These are phyloP conservation scores for Cercophora newfieldiana DNA, from an alignment of 495 filamentous ascomycete genomes.

Conservation along the genomic window DNA sequence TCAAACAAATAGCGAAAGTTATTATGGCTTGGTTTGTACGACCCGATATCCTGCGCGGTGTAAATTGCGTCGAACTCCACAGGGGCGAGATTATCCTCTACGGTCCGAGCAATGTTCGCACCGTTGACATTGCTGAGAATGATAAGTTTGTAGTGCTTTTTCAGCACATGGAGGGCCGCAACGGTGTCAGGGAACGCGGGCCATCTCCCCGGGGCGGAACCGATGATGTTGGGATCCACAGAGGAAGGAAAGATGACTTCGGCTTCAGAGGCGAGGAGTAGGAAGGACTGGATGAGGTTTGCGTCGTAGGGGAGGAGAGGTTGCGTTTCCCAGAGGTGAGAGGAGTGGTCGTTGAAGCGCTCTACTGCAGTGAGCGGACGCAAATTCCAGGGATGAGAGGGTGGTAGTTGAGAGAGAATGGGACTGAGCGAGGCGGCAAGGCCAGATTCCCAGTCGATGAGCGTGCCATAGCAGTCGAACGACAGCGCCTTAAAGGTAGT, in stretches of 20 bases:
- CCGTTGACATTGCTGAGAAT: constrained; percentile 73
- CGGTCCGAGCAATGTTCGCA: constrained; percentile 57
- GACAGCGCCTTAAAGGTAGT: constrained; percentile 52
- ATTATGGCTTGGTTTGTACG: constrained; percentile 66
- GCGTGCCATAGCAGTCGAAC: constrained; percentile 84
- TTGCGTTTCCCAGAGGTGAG: constrained; percentile 45
- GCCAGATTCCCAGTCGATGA: constrained; percentile 71
- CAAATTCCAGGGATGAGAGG: constrained; percentile 44
- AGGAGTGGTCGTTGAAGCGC: constrained; percentile 34
- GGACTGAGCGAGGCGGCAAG: constrained; percentile 37
- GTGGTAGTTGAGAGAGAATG: constrained; percentile 42
- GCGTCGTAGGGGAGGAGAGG: constrained; percentile 58
- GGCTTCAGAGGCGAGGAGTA: constrained; percentile 44
- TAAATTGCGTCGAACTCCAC: constrained; percentile 65
- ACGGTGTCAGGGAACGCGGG: constrained; percentile 65
- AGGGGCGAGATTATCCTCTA: constrained; percentile 43
- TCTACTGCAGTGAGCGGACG: constrained; percentile 33
- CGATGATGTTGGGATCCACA: constrained; percentile 44
- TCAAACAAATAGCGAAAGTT: constrained; percentile 70
- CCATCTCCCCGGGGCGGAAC: constrained; percentile 60
- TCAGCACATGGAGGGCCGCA: constrained; percentile 56
- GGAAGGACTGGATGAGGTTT: constrained; percentile 55
- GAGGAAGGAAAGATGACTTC: constrained; percentile 36
- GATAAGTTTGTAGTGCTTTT: constrained; percentile 63
- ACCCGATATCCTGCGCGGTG: constrained; percentile 73